Evolutionary conservation across 2,329 filamentous ascomycete genomes (phyloP).

Genomic region (Epichloe hybrida): DNA sequence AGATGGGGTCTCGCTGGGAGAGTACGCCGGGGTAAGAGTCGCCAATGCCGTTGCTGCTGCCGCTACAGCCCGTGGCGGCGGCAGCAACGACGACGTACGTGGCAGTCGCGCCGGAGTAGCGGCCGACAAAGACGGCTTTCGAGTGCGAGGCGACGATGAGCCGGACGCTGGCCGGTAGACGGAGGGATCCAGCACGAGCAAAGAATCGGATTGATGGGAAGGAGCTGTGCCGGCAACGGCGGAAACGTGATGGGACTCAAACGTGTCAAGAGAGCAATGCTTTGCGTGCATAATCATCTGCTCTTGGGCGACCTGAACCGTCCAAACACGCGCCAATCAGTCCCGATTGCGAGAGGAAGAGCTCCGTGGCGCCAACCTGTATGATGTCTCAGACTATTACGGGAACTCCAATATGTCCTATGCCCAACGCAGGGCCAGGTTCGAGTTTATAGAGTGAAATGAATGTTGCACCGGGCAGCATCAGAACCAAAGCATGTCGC

Average conservation of each 20-base stretch:
- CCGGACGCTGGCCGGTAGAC: neutral
- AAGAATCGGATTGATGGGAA: neutral
- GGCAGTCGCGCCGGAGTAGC: slow-evolving; percentile 22
- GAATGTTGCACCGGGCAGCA: neutral
- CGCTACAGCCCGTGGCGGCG: slow-evolving; percentile 17
- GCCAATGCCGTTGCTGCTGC: slow-evolving; percentile 8
- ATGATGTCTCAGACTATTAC: slow-evolving; percentile 2
- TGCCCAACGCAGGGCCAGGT: neutral
- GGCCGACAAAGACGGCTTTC: slow-evolving; percentile 15
- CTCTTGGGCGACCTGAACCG: neutral
- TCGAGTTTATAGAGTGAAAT: neutral
- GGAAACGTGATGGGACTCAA: neutral
- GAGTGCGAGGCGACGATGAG: slow-evolving; percentile 9
- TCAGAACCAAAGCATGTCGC: slow-evolving; percentile 1
- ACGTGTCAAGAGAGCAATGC: neutral
- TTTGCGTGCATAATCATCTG: slow-evolving; percentile 1
- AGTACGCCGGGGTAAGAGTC: slow-evolving; percentile 2
- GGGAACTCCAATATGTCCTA: neutral
- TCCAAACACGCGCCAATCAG: neutral
- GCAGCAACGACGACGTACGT: slow-evolving; percentile 31
- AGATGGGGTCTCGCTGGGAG: neutral
- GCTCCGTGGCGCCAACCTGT: neutral
- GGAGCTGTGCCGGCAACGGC: neutral
- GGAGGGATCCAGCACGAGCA: slow-evolving; percentile 2
- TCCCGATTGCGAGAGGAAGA: neutral